These are phyloP conservation scores for Xerocomellus amylosporus DNA, from an alignment of 768 basidiomycete genomes.

Conservation along the genomic window DNA sequence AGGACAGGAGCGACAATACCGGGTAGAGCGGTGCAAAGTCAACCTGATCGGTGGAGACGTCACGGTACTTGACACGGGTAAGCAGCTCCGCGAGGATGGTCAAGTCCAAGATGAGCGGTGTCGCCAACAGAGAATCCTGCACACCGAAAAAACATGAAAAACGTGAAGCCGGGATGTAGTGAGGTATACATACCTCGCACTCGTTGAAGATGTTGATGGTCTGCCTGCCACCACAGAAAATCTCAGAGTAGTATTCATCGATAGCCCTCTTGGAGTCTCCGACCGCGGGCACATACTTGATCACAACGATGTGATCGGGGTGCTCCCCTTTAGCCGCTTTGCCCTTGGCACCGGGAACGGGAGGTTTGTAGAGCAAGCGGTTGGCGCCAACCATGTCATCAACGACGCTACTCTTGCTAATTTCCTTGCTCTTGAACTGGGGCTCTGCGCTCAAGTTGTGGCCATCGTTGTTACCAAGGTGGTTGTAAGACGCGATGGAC, in stretches of 20 bases:
- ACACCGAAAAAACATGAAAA: neutral
- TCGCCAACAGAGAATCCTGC: constrained; percentile 91
- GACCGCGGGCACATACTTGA: constrained; percentile 95
- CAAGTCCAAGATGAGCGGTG: constrained; percentile 93
- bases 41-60: constrained; percentile 38
- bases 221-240: constrained; percentile 91
- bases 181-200: constrained; percentile 67
- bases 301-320: constrained; percentile 95
- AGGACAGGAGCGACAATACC: constrained; percentile 87
- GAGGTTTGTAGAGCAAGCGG: constrained; percentile 83
- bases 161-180: fast-evolving
- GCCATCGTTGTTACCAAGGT: constrained; percentile 98
- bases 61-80: constrained; percentile 88
- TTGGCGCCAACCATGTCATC: constrained; percentile 98
- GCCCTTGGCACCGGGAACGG: constrained; percentile 51
- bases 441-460: constrained; percentile 84
- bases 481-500: constrained; percentile 97
- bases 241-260: constrained; percentile 99
- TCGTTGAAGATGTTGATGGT: constrained; percentile 98
- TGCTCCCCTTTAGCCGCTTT: constrained; percentile 85
- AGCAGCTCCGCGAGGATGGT: constrained; percentile 91
- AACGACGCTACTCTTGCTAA: constrained; percentile 94
- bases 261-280: constrained; percentile 99
- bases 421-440: constrained; percentile 99
- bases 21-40: constrained; percentile 87